Base-by-base conservation (phyloP, 768 basidiomycete genomes). In the Hygrocybe coccinea region DNA sequence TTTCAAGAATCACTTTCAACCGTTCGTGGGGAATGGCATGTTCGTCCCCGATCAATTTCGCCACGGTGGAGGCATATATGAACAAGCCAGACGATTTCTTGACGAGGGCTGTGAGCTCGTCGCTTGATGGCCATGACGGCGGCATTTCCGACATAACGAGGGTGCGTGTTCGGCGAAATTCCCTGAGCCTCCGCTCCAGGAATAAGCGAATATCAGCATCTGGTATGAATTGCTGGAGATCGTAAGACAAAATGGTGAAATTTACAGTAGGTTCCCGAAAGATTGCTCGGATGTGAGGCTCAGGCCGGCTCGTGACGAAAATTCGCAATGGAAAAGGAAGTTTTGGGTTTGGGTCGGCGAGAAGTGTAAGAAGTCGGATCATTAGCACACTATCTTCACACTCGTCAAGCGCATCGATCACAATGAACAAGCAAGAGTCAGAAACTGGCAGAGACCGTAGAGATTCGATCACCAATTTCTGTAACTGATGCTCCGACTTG, bases 291-390 rank as follows among this genome's bases (percentile, higher is more conserved):
- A 50, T 29, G 9, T 21, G 22, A 14, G 24, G 25, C 41, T 72
- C 70, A 17, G 48, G 48, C 15, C 48, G 21, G 29, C 48, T 50
- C 6, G 48, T 33, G 5, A 50, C 21, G 21, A 50, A 34, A 63
- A 43, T 67, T 10, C 8, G 50, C 19, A 52, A 38, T 19, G 50
- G 50, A n/a, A n/a, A n/a, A n/a, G n/a, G n/a, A 10, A 52, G 24
- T 15, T 65, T 2, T 62, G 50, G 50, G 50, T 59, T 63, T 53
- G 10, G 8, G 10, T 61, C 61, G 36, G 24, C 38, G n/a, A 52
- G 50, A n/a, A 52, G 24, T 3, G 15, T 14, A n/a, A 52, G 36
- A 15, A 52, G 21, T 35, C 24, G 24, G n/a, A 21, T n/a, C 10
- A 38, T 37, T 14, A 33, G n/a, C 4, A 9, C 24, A 2, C 36